Evolutionary conservation across 2,329 filamentous ascomycete species (phyloP), one percentile per base, ranked within the genome.

Genomic region (Malbranchea zuffiana): DNA sequence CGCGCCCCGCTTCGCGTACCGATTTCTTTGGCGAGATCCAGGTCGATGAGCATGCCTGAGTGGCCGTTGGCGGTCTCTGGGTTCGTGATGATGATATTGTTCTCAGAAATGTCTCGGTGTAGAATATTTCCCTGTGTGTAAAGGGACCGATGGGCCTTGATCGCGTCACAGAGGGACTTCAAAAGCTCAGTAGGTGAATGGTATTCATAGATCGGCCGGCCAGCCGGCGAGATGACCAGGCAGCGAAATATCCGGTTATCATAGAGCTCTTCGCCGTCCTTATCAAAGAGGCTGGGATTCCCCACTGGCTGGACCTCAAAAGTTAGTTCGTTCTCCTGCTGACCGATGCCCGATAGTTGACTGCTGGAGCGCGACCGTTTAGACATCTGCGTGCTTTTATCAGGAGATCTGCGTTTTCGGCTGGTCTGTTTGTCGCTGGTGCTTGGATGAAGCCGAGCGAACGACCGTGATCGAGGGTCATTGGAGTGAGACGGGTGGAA

Each of bases 1-100:
- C 38, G 29, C 10, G 41, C 39, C 2, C 43, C 39, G 20, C 30
- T 42, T 26, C 15, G 35, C 40, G 40, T 32, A 46, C 31, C 48
- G 11, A 51, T 18, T 25, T 49, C 48, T 43, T 54, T 55, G 10
- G 47, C 50, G 19, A 57, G 46, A 38, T 60, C 52, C 5, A 60
- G 46, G 40, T 61, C 51, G 45, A 60, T 60, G 8, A 60, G 45
- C 40, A 54, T 53, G 5, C 60, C 60, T 8, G 33, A 32, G 6
- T 15, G n/a, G 16, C 43, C 40, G 12, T 26, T 7, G 2, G 34
- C 15, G 1, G 4, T 38, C 3, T 44, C 49, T 6, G 45, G 41
- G 18, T 45, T 50, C 2, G 50, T 47, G 10, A 65, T 57, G 19
- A 64, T 60, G 12, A 65, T 56, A 32, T 61, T 64, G n/a, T 53